Conservation (phyloP, 2,329 filamentous ascomycete genomes). For the Cercospora sp. region DNA sequence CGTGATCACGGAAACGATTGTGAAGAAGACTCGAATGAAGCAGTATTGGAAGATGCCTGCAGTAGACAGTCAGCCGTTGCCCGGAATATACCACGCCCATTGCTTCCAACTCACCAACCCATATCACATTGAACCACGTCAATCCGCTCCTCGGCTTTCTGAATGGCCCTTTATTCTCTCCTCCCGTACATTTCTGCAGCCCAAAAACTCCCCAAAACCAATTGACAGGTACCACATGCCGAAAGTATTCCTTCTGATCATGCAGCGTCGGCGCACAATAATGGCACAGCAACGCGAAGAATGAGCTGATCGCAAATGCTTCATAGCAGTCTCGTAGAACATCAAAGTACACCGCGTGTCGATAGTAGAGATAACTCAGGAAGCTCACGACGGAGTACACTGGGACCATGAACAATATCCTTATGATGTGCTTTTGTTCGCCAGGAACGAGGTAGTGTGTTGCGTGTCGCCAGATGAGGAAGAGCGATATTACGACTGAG, state of each 20-base stretch:
- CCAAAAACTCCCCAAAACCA: slow-evolving; percentile 77
- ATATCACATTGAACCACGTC: slow-evolving; percentile 78
- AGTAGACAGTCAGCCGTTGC: slow-evolving; percentile 28
- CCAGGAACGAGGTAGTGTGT: slow-evolving; percentile 61
- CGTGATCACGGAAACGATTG: slow-evolving; percentile 72
- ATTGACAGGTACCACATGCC: slow-evolving; percentile 63
- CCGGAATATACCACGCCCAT: not conserved
- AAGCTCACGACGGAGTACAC: slow-evolving; percentile 75
- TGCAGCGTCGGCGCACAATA: slow-evolving; percentile 77
- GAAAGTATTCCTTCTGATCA: slow-evolving; percentile 79
- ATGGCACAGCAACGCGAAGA: slow-evolving; percentile 79
- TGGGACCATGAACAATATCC: slow-evolving; percentile 85
- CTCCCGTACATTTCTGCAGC: slow-evolving; percentile 69
- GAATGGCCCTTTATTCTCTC: slow-evolving; percentile 64
- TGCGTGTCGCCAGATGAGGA: slow-evolving; percentile 59
- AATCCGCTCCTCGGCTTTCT: slow-evolving; percentile 76
- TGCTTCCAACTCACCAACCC: slow-evolving; percentile 27
- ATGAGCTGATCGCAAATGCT: slow-evolving; percentile 82
- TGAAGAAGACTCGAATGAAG: slow-evolving; percentile 77
- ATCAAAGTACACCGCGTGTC: slow-evolving; percentile 76
- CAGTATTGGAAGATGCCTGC: slow-evolving; percentile 81
- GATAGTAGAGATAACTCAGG: slow-evolving; percentile 72
- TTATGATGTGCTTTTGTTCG: slow-evolving; percentile 72
- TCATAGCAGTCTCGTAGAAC: slow-evolving; percentile 84
- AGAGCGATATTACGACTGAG: slow-evolving; percentile 54